Conservation (phyloP, 345 rosid genomes). For the Boechera retrofracta region DNA sequence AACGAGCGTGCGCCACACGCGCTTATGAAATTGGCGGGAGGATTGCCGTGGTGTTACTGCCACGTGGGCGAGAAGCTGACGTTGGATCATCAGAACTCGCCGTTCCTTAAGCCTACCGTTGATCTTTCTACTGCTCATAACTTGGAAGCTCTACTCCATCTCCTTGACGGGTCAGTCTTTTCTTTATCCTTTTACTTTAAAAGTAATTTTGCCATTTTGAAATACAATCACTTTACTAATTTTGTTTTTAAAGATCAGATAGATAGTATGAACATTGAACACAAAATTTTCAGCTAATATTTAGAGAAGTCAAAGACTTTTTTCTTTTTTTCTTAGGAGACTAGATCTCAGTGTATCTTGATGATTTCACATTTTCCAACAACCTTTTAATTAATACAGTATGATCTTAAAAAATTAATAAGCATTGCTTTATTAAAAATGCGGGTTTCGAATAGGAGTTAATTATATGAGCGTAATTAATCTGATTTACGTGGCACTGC, state of each 20-base stretch:
- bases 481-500: constrained; percentile 20
- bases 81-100: constrained; percentile 64
- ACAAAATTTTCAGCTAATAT: background rate
- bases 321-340: background rate
- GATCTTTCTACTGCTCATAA: constrained; percentile 64
- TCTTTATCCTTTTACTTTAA: background rate
- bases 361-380: constrained; percentile 17
- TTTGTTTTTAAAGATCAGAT: too few relatives aligned
- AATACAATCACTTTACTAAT: background rate
- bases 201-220: background rate
- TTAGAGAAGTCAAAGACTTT: background rate
- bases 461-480: background rate
- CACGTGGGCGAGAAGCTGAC: constrained; percentile 68
- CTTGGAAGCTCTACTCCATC: constrained; percentile 72
- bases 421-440: background rate
- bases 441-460: background rate
- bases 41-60: constrained; percentile 70
- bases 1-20: constrained; percentile 54
- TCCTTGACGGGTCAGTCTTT: constrained; percentile 74
- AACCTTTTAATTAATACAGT: background rate
- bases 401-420: background rate
- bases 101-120: constrained; percentile 55
- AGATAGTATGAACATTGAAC: constrained; percentile 5
- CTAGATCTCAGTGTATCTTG: background rate
- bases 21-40: constrained; percentile 55